Base-by-base conservation (phyloP, 176 grass and related monocot genomes). In the Oryza rufipogon region DNA sequence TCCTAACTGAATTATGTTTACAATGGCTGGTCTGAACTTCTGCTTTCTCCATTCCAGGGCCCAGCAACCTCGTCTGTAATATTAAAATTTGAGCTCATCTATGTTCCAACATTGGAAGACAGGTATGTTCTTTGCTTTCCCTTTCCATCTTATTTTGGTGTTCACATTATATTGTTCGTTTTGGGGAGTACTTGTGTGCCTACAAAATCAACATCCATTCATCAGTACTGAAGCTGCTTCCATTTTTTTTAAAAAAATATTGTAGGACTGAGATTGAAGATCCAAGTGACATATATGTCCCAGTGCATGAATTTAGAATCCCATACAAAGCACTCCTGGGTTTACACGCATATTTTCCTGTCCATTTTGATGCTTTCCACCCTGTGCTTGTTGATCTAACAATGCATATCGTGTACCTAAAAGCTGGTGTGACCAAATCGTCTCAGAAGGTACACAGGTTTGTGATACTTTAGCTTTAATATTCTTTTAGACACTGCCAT, bases 311-410 rank as follows among this genome's bases (percentile, higher is more conserved):
- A 84, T 98, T 98, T 88, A 95, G 95, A 74, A 84, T 98, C 66
- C 95, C 95, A 66, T 84, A 87, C 69, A 95, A 85, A 83, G 91
- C 89, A 88, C 92, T 98, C 11, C 79, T 95, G 42, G 95, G 95
- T 63, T 85, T 93, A 69, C 95, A 98, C 74, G 89, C 92, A 65
- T 98, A 98, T 68, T 95, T 92, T 56, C 95, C 95, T 80, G 95
- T 98, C 42, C 92, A 95, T 79, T 98, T 98, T 83, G 95, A 98
- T 42, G 83, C 86, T 79, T 93, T 93, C 77, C 95, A 98, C 88
- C 79, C 91, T 20, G 92, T 88, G 9, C 92, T 95, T 81, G 92
- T 98, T 71, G 95, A 98, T 86, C 70, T 98, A 70, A 92, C 87
- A n/a, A 77, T 95, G 56, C 95, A 95, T 64, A 89, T 93, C 68